Base-by-base conservation (phyloP, 768 basidiomycete genomes). In the Tricholoma terreum region DNA sequence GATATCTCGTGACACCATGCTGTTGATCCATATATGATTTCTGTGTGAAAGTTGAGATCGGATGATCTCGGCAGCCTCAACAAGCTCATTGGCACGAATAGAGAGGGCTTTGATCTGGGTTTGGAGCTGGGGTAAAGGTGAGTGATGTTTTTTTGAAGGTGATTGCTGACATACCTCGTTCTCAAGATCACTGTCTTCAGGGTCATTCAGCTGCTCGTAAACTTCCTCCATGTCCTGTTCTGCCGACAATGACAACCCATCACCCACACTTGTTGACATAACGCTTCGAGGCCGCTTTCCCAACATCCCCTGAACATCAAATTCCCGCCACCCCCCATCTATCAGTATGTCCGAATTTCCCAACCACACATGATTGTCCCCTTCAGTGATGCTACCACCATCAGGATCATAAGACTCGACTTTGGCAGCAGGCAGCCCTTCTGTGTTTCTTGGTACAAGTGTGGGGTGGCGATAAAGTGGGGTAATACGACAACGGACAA, bases 391-490 rank as follows among this genome's bases (percentile, higher is more conserved):
- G 10, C 35, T 46, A 22, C 67, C 65, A 27, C 55, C 59, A 27
- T 27, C 24, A 27, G 24, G 24, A 27, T 27, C 24, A 27, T 27
- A 27, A 10, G 33, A 46, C 21, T 43, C 42, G 21, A 43, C 21
- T n/a, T 43, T 11, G 19, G 42, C 21, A 22, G 19, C 21, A 17
- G 35, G 55, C 19, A 1, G 42, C 24, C 14, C 40, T 46, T 17
- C 31, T 17, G 6, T 50, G 8, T 49, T 11, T 42, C 43, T 1
- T 43, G 22, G 6, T 58, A 43, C 10, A 33, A 57, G 34, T 21
- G 50, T 58, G n/a, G 52, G 58, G 48, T 70, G 70, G 2, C 45
- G 55, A 50, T 71, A 69, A n/a, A 71, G 33, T 0, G 70, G 69
- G 14, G 40, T 3, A 3, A 57, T 56, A 8, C 63, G 61, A 0